Conservation (phyloP, 2,329 filamentous ascomycete genomes). For the Cadophora luteo-olivacea region DNA sequence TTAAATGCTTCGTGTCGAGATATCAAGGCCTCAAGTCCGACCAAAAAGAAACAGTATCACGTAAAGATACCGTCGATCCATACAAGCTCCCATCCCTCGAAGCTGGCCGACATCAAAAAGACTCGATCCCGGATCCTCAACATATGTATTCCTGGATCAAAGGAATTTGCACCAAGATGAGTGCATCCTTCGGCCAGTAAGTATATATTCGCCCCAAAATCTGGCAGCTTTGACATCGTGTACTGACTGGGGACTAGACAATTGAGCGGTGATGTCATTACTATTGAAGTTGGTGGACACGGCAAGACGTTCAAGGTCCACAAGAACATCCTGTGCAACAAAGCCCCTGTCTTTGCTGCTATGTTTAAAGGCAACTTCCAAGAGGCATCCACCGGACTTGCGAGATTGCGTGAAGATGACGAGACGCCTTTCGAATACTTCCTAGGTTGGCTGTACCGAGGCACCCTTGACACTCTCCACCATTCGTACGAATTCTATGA, state of each 20-base stretch:
- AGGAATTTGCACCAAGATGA: not conserved
- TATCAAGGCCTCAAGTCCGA: too few species aligned
- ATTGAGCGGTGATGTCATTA: constrained; percentile 8
- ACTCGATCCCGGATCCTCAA: too few species aligned
- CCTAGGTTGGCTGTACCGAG: constrained; percentile 1
- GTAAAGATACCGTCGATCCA: too few species aligned
- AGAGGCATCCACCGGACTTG: not conserved
- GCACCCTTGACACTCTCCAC: too few species aligned
- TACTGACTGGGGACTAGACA: not conserved
- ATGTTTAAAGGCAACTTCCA: constrained; percentile 17
- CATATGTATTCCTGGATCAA: too few species aligned
- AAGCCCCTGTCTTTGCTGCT: not conserved
- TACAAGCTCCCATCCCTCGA: too few species aligned
- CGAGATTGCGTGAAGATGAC: constrained; percentile 11
- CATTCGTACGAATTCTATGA: too few species aligned
- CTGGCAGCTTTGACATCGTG: too few species aligned
- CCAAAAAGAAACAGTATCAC: too few species aligned
- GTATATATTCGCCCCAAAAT: not conserved
- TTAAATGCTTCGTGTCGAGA: too few species aligned
- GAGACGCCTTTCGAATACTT: constrained; percentile 3
- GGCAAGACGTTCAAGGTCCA: constrained; percentile 11
- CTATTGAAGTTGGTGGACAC: not conserved
- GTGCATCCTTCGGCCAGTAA: not conserved
- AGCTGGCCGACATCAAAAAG: too few species aligned
- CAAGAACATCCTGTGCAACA: constrained; percentile 7